Base-by-base conservation (phyloP, 2,329 filamentous ascomycete species). In the Fusarium protoensiforme region DNA sequence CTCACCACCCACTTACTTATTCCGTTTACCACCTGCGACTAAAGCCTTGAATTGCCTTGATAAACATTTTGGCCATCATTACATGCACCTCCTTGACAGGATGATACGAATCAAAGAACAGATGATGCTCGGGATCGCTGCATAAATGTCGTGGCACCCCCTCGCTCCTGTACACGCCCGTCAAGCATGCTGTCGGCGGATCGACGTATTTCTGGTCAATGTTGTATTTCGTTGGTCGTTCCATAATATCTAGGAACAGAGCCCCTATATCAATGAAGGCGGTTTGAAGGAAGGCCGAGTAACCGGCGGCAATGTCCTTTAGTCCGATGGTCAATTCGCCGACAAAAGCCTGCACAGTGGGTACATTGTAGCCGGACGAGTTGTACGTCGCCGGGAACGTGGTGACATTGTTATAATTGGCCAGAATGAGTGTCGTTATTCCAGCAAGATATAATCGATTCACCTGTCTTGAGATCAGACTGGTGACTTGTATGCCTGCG, bases 81-180 rank as follows among this genome's bases (percentile, higher is more conserved):
- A 35, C 58, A 46, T 73, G 70, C 1, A 62, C 66, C 31, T 73
- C 58, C 13, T 72, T 73, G 0, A 46, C 61, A 4, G 70, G 70
- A 11, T 72, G 70, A 18, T 72, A 72, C 0, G 39, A 71, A 35
- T 72, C 70, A 7, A 72, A 73, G 5, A 72, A 72, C 1, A 72
- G 16, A 22, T 72, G 70, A 9, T 48, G 61, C 16, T 67, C 53
- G 0, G 70, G 69, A 29, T 73, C 70, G n/a, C 39, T 71, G 14
- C 70, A 72, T 22, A 72, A 35, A 14, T 67, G 22, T 5, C 70
- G 54, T 13, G 70, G 70, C 1, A 71, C 61, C 0, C 43, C 57
- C 14, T 72, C 70, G 10, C 69, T 67, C 7, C 58, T 53, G 38
- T 72, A 72, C 9, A 72, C 46, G 0, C 70, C 70, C 0, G 61